Conservation (phyloP, 257 asterid genomes). For the Solanum chmielewskii region DNA sequence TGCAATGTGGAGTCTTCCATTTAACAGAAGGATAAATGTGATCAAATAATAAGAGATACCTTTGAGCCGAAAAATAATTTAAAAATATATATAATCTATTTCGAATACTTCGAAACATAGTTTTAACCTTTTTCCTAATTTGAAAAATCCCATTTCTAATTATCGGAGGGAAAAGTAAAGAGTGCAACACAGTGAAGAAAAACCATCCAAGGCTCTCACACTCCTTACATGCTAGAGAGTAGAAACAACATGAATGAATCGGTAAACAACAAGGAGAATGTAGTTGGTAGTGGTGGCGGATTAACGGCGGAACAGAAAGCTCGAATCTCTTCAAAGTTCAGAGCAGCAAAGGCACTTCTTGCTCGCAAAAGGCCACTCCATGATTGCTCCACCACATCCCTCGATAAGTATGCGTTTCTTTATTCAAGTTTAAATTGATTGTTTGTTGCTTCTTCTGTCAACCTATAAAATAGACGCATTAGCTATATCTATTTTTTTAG, state of each 20-base stretch:
- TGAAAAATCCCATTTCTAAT: neutral
- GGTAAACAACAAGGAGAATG: slow-evolving; percentile 58
- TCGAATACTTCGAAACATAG: too few species aligned
- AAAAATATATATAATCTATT: too few species aligned
- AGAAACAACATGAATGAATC: neutral
- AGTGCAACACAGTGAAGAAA: neutral
- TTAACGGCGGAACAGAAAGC: slow-evolving; percentile 75
- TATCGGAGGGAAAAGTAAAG: neutral
- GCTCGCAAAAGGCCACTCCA: slow-evolving; percentile 55
- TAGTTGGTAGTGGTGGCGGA: slow-evolving; percentile 29
- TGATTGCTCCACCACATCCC: neutral
- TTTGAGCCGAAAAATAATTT: too few species aligned
- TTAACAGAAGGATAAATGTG: too few species aligned
- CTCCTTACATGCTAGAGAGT: neutral
- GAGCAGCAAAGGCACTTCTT: slow-evolving; percentile 80
- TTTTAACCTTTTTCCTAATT: neutral
- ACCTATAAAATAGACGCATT: neutral
- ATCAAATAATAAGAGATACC: too few species aligned
- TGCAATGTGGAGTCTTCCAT: too few species aligned
- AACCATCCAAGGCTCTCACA: neutral
- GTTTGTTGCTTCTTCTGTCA: neutral
- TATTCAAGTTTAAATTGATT: neutral
- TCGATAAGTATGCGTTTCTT: neutral
- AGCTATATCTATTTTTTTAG: neutral
- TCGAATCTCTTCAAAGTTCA: slow-evolving; percentile 67